A percentile compares a stretch with the other conserved stretches of the same genome.
Evolutionary conservation across 2,329 filamentous ascomycete species (phyloP).

Genomic region (Pseudogymnoascus verrucosus): DNA sequence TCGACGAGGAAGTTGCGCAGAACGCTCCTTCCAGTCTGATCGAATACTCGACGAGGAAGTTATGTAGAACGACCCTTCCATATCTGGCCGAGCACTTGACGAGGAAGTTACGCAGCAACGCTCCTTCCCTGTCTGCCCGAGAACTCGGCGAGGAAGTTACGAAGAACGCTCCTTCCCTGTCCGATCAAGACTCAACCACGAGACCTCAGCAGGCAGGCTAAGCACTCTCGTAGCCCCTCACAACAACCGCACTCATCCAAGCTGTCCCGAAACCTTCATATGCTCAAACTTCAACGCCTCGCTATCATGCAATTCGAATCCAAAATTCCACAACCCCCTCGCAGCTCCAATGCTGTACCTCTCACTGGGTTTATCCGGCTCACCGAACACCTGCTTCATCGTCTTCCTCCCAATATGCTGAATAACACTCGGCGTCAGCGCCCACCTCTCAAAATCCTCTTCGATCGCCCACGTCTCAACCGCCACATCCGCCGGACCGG

Average conservation of each 20-base stretch:
- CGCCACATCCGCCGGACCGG: constrained; percentile 29
- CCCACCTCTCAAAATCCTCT: constrained; percentile 28
- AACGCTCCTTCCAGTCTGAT: not conserved
- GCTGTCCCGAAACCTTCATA: not conserved
- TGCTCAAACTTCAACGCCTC: not conserved
- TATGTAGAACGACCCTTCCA: not conserved
- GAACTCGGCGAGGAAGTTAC: not conserved
- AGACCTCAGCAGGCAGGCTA: not conserved
- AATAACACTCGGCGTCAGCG: constrained; percentile 31
- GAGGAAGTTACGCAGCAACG: not conserved
- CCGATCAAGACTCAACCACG: not conserved
- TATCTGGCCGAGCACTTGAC: not conserved
- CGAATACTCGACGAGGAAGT: not conserved
- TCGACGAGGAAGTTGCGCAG: not conserved
- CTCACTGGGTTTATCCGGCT: not conserved
- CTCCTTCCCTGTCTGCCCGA: not conserved
- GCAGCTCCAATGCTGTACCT: constrained; percentile 9
- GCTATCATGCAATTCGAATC: constrained; percentile 13
- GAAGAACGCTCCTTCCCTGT: not conserved
- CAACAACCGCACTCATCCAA: not conserved
- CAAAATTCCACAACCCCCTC: constrained; percentile 15
- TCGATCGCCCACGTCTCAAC: constrained; percentile 30
- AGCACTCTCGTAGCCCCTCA: not conserved
- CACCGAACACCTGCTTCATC: constrained; percentile 14
- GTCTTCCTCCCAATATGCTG: constrained; percentile 30